Percentiles rank a stretch among this genome's conserved stretches.
phyloP scores from a whole-genome alignment of 2,329 filamentous ascomycete species.

The Monosporascus cannonballus region DNA sequence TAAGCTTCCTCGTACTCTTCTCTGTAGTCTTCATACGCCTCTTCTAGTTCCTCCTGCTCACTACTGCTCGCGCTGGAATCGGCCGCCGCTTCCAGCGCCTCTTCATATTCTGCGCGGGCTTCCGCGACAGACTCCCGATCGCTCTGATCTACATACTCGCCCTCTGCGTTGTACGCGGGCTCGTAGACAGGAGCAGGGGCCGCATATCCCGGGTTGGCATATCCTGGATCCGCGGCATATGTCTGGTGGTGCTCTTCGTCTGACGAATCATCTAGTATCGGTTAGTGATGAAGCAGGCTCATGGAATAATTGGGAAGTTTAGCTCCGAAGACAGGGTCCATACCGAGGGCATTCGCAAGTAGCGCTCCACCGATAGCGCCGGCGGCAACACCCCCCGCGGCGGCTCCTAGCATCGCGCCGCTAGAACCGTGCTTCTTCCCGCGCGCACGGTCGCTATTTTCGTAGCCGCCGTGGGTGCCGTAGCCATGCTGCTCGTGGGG shows the following conservation, averaged over 20 bases:
- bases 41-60: constrained; percentile 44
- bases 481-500: constrained; percentile 10
- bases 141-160: constrained; percentile 34
- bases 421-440: constrained; percentile 20
- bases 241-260: constrained; percentile 20
- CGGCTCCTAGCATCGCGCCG: constrained; percentile 49
- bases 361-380: constrained; percentile 53
- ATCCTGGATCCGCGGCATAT: neutral
- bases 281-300: constrained; percentile 2
- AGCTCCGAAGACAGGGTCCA: neutral
- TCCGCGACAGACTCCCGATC: constrained; percentile 32
- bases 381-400: constrained; percentile 50
- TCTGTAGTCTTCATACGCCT: constrained; percentile 44
- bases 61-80: constrained; percentile 44
- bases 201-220: constrained; percentile 9
- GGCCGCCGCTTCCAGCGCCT: constrained; percentile 31
- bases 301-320: neutral
- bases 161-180: constrained; percentile 33
- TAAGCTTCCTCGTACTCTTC: constrained; percentile 40
- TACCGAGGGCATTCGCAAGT: constrained; percentile 50
- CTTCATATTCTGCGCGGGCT: constrained; percentile 34
- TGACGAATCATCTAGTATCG: constrained; percentile 22
- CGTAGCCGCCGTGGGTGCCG: constrained; percentile 10
- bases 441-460: neutral
- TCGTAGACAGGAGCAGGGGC: constrained; percentile 29